Evolutionary conservation across 2,329 filamentous ascomycete species (phyloP).

Genomic region (Pyrenophora seminiperda): DNA sequence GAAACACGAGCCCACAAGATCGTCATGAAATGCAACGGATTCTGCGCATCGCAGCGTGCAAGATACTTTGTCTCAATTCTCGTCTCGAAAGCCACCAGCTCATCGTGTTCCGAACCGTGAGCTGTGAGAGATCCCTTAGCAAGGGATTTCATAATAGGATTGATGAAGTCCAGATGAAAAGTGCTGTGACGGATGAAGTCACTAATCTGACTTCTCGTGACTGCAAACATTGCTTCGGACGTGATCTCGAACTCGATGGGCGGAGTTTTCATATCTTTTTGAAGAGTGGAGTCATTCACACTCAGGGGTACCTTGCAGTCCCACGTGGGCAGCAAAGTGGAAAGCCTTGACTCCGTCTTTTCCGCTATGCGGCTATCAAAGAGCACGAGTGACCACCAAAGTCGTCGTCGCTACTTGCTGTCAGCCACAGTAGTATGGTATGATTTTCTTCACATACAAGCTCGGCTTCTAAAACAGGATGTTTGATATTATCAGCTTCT

Average conservation of each 20-base stretch:
- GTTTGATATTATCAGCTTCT: constrained; percentile 57
- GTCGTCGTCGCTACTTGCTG: constrained; percentile 55
- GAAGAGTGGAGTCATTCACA: constrained; percentile 57
- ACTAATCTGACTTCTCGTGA: constrained; percentile 57
- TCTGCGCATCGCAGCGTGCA: constrained; percentile 37
- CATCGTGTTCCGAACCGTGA: constrained; percentile 20
- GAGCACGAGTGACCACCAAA: constrained; percentile 66
- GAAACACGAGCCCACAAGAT: constrained; percentile 53
- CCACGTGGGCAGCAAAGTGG: constrained; percentile 53
- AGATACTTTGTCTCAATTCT: constrained; percentile 48
- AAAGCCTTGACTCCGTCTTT: constrained; percentile 59
- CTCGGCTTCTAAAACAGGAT: constrained; percentile 63
- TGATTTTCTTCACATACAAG: constrained; percentile 37
- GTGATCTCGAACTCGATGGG: constrained; percentile 43
- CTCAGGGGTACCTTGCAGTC: constrained; percentile 59
- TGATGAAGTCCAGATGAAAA: constrained; percentile 55
- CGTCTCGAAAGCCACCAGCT: constrained; percentile 46
- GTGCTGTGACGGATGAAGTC: constrained; percentile 49
- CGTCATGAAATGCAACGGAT: constrained; percentile 52
- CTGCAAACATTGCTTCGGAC: constrained; percentile 60
- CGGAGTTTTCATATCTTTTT: constrained; percentile 48
- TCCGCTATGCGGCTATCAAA: constrained; percentile 61
- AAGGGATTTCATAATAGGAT: constrained; percentile 50
- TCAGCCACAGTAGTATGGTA: neutral
- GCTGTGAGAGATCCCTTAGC: constrained; percentile 30